Evolutionary conservation across 1,284 basidiomycete genomes (phyloP).

Genomic region (Apiotrichum laibachii): DNA sequence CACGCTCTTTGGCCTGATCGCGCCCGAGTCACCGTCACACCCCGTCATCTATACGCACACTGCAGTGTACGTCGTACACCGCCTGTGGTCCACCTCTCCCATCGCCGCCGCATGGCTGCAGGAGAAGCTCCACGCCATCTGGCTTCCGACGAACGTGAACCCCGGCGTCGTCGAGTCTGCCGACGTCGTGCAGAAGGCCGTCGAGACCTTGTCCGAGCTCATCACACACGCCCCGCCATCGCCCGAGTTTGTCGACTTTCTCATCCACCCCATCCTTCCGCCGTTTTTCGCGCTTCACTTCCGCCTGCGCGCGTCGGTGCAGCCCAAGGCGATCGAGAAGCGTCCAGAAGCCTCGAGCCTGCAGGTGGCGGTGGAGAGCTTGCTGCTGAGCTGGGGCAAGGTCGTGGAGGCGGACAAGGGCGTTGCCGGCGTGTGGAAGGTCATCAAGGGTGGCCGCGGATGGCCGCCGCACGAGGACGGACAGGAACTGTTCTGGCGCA

Average conservation of each 20-base stretch:
- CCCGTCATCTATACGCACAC: slow-evolving; percentile 33
- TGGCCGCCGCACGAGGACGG: slow-evolving; percentile 28
- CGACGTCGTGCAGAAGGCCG: slow-evolving; percentile 1
- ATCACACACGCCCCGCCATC: slow-evolving; percentile 68
- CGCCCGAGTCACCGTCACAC: slow-evolving; percentile 19
- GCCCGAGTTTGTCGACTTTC: slow-evolving; percentile 61
- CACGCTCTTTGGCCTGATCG: slow-evolving; percentile 28
- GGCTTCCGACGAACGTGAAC: slow-evolving; percentile 24
- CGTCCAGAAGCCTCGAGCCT: slow-evolving; percentile 55
- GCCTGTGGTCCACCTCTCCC: slow-evolving; percentile 26
- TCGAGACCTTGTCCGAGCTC: slow-evolving; percentile 37
- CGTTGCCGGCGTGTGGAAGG: slow-evolving; percentile 60
- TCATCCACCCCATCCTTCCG: slow-evolving; percentile 67
- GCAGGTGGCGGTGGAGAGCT: slow-evolving; percentile 54
- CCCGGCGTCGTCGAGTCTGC: slow-evolving; percentile 6
- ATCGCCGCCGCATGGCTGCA: slow-evolving; percentile 47
- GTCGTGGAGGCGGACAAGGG: slow-evolving; percentile 60
- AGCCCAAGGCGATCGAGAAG: slow-evolving; percentile 12
- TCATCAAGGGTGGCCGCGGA: slow-evolving; percentile 59
- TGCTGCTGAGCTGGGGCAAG: slow-evolving; percentile 71
- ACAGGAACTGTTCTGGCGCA: slow-evolving; percentile 32
- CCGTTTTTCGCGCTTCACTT: slow-evolving; percentile 65
- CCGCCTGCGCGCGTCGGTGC: slow-evolving; percentile 53
- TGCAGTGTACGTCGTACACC: slow-evolving; percentile 33
- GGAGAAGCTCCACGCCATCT: slow-evolving; percentile 51